Evolutionary conservation across 1,284 basidiomycete genomes (phyloP), one percentile per base, ranked within the genome.

Genomic region (Ustilago shanxiensis): DNA sequence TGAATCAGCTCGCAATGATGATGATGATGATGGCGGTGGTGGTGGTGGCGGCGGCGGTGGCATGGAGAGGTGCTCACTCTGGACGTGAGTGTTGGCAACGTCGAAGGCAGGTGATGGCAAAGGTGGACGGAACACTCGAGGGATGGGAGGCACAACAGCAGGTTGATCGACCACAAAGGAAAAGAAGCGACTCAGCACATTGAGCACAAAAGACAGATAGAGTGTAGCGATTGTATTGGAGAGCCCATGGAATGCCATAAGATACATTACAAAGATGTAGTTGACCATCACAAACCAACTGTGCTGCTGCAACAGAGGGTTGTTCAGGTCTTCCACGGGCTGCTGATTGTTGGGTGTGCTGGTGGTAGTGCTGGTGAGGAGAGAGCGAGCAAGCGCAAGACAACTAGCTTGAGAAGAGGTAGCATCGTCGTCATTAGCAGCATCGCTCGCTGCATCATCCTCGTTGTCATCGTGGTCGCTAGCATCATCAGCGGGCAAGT

Each of bases 261-360:
- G 47, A 24, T 49, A 49, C 47, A 49, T 49, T 3, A 24, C 47
- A 49, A 49, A 49, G 47, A 49, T 49, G 20, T 49, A 49, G 47
- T 49, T 49, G 47, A 24, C 47, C 47, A 24, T 24, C 11, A 24
- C 24, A 13, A 24, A 49, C 20, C 47, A n/a, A 6, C 11, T 14
- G 31, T 33, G 31, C 31, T 33, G 31, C 31, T 33, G 31, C 31
- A 33, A 33, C 31, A 33, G 31, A 33, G 31, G 31, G 31, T 11
- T 33, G 5, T 5, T 11, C 5, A 33, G 31, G 31, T 33, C n/a
- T n/a, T n/a, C 31, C n/a, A n/a, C n/a, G 6, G 31, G 31, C 31
- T 33, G 6, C 11, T 33, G 31, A 33, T 5, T 33, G 31, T 33
- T 11, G n/a, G 20, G 3, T 22, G 14, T 24, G 20, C 5, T 14